These are phyloP conservation scores for Trapa bicornis DNA, from an alignment of 345 rosid species.

Conservation along the genomic window DNA sequence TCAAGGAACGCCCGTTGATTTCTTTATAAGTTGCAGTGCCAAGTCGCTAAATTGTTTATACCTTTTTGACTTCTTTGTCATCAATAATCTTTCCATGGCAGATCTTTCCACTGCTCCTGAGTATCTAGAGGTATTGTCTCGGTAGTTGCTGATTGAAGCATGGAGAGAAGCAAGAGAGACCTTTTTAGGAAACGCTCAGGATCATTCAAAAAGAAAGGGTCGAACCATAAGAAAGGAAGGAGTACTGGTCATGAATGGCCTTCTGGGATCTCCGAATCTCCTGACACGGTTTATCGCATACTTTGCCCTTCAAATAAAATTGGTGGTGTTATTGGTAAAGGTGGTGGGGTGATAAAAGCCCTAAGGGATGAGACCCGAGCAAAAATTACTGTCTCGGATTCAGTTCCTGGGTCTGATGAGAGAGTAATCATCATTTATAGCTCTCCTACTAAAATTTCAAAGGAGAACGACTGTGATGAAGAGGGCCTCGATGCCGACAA, in stretches of 20 bases:
- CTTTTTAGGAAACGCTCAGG: conserved; percentile 26
- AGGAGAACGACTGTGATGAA: conserved; percentile 12
- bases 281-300: conserved; percentile 41
- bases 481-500: conserved; percentile 15
- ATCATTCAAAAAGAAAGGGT: conserved; percentile 31
- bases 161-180: conserved; percentile 36
- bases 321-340: conserved; percentile 53
- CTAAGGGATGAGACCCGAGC: conserved; percentile 43
- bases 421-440: conserved; percentile 44
- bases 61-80: neutral
- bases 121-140: neutral
- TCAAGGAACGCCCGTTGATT: no score
- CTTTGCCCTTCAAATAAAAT: conserved; percentile 51
- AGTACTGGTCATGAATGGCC: conserved; percentile 21
- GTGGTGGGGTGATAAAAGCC: conserved; percentile 36
- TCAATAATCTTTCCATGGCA: neutral
- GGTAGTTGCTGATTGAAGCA: conserved; percentile 12
- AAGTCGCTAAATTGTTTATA: neutral
- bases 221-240: conserved; percentile 21
- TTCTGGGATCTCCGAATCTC: conserved; percentile 19
- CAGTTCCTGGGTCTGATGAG: conserved; percentile 51
- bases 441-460: conserved; percentile 20
- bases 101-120: neutral
- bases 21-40: neutral
- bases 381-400: conserved; percentile 38